Evolutionary conservation across 2,329 filamentous ascomycete species (phyloP), one percentile per base, ranked within the genome.

Genomic region (Clarireedia sp.): DNA sequence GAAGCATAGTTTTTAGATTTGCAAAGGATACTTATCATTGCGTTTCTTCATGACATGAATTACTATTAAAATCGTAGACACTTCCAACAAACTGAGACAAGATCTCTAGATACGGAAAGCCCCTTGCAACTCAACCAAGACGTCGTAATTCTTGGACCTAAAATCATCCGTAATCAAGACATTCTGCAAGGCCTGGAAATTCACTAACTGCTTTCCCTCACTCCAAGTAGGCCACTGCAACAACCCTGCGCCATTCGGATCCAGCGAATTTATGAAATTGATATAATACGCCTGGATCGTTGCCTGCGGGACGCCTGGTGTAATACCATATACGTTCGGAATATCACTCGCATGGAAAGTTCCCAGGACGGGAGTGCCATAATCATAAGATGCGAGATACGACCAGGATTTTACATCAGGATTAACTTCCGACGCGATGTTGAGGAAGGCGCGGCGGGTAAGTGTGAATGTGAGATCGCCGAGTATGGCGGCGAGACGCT

Each of bases 381-480:
- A 82, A 72, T 86, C 70, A 71, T 91, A 91, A 0, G 82, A 85
- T 0, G 84, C 72, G 1, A 94, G 77, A 71, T 90, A 94, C 0
- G 85, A 89, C 87, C 87, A 94, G 1, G 75, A 73, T 0, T 82
- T 81, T 0, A 90, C 80, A 29, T 70, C 62, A 0, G 83, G 82
- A 58, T 82, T 76, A 12, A 73, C 70, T 1, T 70, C 52, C 0
- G 68, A 64, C 1, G 80, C 69, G 0, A 64, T 56, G 10, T 75
- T 66, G 21, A 94, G 78, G 68, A 88, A 84, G 5, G 77, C 58
- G n/a, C 89, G 82, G 1, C 88, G 81, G 0, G 82, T 80, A 0
- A 94, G 75, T 0, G 85, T 91, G 70, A 94, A 92, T 2, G 80
- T 80, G 0, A 90, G 64, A 66, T 94, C 89, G 16, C 89, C 89